Evolutionary conservation across 2,329 filamentous ascomycete genomes (phyloP), one percentile per base, ranked within the genome.

Genomic region (Rasamsonia emersonii): DNA sequence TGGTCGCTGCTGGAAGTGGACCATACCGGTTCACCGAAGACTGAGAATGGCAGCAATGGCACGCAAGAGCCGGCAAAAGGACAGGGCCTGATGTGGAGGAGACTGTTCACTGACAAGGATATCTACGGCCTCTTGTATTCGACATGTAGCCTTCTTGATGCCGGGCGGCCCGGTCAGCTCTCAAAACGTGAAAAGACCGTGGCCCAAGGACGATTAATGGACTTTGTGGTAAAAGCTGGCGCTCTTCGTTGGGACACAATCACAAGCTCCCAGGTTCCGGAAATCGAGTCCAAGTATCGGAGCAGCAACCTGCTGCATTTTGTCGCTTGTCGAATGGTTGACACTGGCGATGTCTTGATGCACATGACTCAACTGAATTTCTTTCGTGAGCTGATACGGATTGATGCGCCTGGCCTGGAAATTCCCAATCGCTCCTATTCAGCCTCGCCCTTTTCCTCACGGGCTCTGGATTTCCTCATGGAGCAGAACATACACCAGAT

Each of bases 301-400:
- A 59, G 56, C 35, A 54, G 39, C 10, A 58, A 67, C 26, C 50
- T 79, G 6, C 56, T 78, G 3, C 66, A 75, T 19, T 78, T 75
- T 36, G 68, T 67, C 4, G 57, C 68, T 3, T 51, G 61, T 29
- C 59, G 64, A 24, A 77, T 77, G 71, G 66, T 77, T 3, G 67
- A 79, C 38, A 61, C 55, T 27, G 64, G 65, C 18, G 74, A 79
- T 45, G 62, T 77, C 3, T 54, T 79, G 28, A 73, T 77, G 70
- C 67, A 76, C 40, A 68, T 74, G 56, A 72, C 68, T 4, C 53
- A 76, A 24, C 58, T 78, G 37, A 66, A 73, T 39, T 77, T 77
- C 50, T 74, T 65, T 46, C 61, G 65, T 13, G 64, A 70, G n/a
- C 51, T 77, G 3, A 57, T 78, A 18, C 56, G 58, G 18, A 61